Conservation (phyloP, 345 rosid species). For the Salix arbutifolia region DNA sequence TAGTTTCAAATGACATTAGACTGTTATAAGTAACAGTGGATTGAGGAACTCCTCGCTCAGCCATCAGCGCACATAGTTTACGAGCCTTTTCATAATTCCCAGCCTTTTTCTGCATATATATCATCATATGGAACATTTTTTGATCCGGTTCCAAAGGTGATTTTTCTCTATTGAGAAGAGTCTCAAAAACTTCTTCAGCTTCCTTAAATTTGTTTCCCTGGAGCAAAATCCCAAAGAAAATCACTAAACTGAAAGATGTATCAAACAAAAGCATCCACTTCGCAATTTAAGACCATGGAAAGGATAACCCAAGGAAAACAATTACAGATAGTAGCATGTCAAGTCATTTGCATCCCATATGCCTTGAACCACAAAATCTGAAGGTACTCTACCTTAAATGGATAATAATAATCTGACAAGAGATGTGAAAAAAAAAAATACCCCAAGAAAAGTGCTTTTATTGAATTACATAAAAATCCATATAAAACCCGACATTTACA, state of each 20-base stretch:
- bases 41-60: constrained; percentile 60
- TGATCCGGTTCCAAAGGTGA: constrained; percentile 82
- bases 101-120: constrained; percentile 84
- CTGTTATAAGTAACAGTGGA: constrained; percentile 84
- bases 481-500: no score
- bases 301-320: background rate
- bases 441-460: no score
- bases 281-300: background rate
- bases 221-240: constrained; percentile 4
- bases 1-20: constrained; percentile 86
- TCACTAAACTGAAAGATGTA: constrained; percentile 6
- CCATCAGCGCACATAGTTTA: constrained; percentile 64
- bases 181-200: constrained; percentile 78
- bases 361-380: no score
- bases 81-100: constrained; percentile 84
- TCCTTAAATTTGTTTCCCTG: constrained; percentile 82
- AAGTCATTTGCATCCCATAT: no score
- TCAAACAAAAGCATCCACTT: constrained; percentile 4
- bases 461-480: no score
- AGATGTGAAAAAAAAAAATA: no score
- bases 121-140: constrained; percentile 95
- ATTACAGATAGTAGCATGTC: no score
- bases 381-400: no score
- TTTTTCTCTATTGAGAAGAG: constrained; percentile 61
- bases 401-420: no score